phyloP scores from a whole-genome alignment of 306 rosid genomes.

The Lathyrus oleraceus region DNA sequence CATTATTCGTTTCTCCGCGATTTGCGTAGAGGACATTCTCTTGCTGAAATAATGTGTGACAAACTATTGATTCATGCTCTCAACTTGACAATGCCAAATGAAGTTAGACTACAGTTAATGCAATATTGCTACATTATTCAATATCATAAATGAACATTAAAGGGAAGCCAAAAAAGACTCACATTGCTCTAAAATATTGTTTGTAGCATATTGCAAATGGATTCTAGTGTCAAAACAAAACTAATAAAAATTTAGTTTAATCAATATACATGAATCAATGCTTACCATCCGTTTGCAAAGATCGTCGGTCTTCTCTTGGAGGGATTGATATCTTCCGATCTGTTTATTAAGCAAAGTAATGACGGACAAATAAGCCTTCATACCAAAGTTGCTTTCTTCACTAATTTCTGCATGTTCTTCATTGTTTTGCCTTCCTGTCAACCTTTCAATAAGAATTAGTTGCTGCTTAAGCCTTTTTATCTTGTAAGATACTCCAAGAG shows the following conservation, averaged over 20 bases:
- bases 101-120: conserved; percentile 15
- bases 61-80: conserved; percentile 23
- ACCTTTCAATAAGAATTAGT: conserved; percentile 75
- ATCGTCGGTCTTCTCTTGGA: conserved; percentile 78
- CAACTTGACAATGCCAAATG: conserved; percentile 20
- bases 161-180: background rate
- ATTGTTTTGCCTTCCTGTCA: conserved; percentile 68
- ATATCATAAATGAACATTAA: background rate
- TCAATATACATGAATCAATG: conserved; percentile 2
- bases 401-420: conserved; percentile 44
- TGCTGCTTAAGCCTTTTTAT: conserved; percentile 94
- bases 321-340: conserved; percentile 73
- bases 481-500: conserved; percentile 88
- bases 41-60: conserved; percentile 55
- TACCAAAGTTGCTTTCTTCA: conserved; percentile 48
- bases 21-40: conserved; percentile 60
- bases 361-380: conserved; percentile 54
- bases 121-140: conserved; percentile 18
- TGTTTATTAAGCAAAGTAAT: conserved; percentile 74
- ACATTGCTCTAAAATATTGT: background rate
- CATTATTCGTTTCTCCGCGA: conserved; percentile 46
- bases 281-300: conserved; percentile 89
- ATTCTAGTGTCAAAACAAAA: background rate
- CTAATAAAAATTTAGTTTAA: conserved; percentile 1
- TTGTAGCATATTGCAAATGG: conserved; percentile 6